Base-by-base conservation (phyloP, 2,329 filamentous ascomycete genomes). In the Fusarium sp. region DNA sequence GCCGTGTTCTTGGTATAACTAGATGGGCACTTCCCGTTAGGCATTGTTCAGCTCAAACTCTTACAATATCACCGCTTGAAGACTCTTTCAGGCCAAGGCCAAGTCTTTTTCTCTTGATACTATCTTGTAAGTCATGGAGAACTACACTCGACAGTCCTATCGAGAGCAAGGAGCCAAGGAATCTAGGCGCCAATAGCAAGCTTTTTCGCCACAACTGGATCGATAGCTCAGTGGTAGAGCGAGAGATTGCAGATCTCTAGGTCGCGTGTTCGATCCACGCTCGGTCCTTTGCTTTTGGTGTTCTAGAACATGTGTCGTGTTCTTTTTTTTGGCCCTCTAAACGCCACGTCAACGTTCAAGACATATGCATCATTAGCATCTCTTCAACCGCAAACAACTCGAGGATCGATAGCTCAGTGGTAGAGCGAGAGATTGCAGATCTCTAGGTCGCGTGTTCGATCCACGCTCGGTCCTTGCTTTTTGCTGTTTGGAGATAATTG, bases 191-290 rank as follows among this genome's bases (percentile, higher is more conserved):
- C 11, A 5, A 28, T 38, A 42, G 13, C 3, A n/a, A 5, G 1
- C 1, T 0, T 0, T 10, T 8, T 11, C 2, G 3, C 6, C 24
- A 65, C 34, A 41, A 25, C 0, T 8, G 62, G 62, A 65, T 65
- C 61, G 62, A 65, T 65, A 65, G 62, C 62, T 65, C 61, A 64
- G 61, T 46, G 61, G 61, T 64, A 64, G 61, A 64, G 61, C 61
- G 61, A 61, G 61, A 57, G 61, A 64, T 64, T 64, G 61, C 61
- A 64, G 61, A 64, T 64, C 61, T 56, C 55, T 61, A 64, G 61
- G 61, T 39, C 61, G 60, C 61, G 61, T 64, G 61, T 64, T 64
- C 61, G 61, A 64, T 46, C 56, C 61, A 64, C 61, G 61, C 61
- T 64, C 61, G 61, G 56, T 64, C 61, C 61, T 64, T 6, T 35